A percentile compares a stretch with the other conserved stretches of the same genome.
phyloP scores from a whole-genome alignment of 1,284 basidiomycete species.

The Papiliotrema laurentii region DNA sequence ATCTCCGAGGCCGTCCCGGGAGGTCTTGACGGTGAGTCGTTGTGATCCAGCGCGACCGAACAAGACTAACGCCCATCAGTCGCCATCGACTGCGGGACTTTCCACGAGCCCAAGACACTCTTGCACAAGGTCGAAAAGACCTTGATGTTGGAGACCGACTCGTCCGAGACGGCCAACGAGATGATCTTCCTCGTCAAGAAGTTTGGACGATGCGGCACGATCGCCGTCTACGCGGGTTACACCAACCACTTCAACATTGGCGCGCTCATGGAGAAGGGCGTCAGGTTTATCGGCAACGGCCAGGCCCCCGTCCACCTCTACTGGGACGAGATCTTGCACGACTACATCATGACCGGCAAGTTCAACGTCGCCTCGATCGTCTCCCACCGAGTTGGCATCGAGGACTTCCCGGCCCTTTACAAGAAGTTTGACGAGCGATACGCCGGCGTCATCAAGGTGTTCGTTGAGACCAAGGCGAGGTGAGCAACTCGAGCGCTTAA shows the following conservation, averaged over 20 bases:
- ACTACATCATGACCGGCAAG: constrained; percentile 58
- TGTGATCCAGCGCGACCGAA: neutral
- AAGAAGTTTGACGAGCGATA: constrained; percentile 59
- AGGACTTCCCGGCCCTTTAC: constrained; percentile 52
- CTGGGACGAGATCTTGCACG: constrained; percentile 65
- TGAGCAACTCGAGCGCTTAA: constrained; percentile 9
- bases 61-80: constrained; percentile 49
- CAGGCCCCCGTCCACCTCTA: constrained; percentile 67
- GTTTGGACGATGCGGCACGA: constrained; percentile 60
- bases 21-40: constrained; percentile 57
- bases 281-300: constrained; percentile 65
- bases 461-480: constrained; percentile 54
- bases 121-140: constrained; percentile 65
- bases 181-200: constrained; percentile 56
- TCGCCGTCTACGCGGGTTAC: constrained; percentile 58
- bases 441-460: constrained; percentile 62
- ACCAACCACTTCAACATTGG: constrained; percentile 63
- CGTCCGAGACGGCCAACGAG: constrained; percentile 62
- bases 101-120: constrained; percentile 63
- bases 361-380: constrained; percentile 63
- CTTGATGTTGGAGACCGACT: constrained; percentile 71
- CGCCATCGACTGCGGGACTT: constrained; percentile 53
- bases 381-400: constrained; percentile 61
- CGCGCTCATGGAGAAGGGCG: constrained; percentile 69
- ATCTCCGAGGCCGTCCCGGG: constrained; percentile 61